phyloP scores from a whole-genome alignment of 2,329 filamentous ascomycete genomes.

The Penicillium janthinellum region DNA sequence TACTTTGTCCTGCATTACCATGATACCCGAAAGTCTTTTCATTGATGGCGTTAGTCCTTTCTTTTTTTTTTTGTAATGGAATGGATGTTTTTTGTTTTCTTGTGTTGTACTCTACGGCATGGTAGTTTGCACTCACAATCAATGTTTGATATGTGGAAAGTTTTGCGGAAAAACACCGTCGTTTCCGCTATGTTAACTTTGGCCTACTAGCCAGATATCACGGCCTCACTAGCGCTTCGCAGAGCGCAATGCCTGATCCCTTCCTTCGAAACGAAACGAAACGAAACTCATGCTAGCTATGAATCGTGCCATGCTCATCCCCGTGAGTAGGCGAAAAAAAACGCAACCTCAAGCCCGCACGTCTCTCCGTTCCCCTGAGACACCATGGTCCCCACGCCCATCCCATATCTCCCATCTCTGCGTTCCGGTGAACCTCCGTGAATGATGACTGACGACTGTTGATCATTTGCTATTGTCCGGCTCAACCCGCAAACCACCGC shows the following conservation, averaged over 20 bases:
- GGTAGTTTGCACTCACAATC: background rate
- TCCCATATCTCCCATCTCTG: background rate
- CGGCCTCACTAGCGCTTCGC: background rate
- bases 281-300: background rate
- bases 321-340: background rate
- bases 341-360: background rate
- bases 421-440: background rate
- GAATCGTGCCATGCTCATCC: background rate
- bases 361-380: too few species aligned
- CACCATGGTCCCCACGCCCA: background rate
- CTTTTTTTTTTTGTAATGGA: background rate
- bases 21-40: constrained; percentile 2
- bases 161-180: background rate
- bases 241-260: background rate
- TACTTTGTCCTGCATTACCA: constrained; percentile 2
- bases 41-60: background rate
- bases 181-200: background rate
- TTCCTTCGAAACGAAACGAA: background rate
- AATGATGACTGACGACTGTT: background rate
- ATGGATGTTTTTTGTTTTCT: background rate
- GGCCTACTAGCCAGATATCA: background rate
- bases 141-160: background rate
- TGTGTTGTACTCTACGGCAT: background rate
- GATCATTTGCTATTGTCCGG: background rate
- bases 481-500: background rate